phyloP scores from a whole-genome alignment of 164 flowering plant species.

The Magnolia officinalis region DNA sequence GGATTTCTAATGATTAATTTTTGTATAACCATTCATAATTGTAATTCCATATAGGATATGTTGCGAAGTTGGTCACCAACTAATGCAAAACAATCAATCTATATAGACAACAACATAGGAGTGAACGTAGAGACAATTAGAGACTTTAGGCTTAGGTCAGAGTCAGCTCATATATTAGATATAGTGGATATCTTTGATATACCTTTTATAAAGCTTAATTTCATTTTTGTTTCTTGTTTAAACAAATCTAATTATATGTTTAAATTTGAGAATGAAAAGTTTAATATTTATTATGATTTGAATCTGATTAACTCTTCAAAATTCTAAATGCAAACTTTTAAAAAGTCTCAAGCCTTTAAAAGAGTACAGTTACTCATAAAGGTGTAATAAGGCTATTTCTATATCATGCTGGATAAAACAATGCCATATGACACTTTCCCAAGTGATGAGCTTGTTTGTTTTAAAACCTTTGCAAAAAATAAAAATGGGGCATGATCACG shows the following conservation, averaged over 20 bases:
- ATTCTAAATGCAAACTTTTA: no score
- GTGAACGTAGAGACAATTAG: conserved; percentile 11
- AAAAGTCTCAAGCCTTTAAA: no score
- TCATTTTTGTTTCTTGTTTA: background rate
- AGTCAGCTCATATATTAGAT: background rate
- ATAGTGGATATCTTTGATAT: conserved; percentile 4
- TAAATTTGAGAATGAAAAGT: background rate
- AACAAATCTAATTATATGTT: background rate
- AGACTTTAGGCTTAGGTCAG: background rate
- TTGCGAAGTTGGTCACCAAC: background rate
- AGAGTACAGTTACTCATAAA: no score
- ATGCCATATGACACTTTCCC: no score
- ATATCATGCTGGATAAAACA: no score
- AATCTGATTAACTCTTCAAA: conserved; percentile 4
- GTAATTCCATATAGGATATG: conserved; percentile 15
- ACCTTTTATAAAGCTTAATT: background rate
- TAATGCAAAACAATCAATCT: background rate
- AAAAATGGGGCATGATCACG: no score
- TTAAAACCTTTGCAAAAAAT: no score
- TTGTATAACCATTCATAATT: background rate
- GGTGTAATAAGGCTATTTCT: no score
- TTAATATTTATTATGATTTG: conserved; percentile 16
- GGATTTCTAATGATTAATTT: background rate
- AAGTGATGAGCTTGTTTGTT: no score
- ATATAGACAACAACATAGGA: conserved; percentile 7